These are phyloP conservation scores for Tricholoma flavovirens DNA, from an alignment of 768 basidiomycete genomes.

Conservation along the genomic window DNA sequence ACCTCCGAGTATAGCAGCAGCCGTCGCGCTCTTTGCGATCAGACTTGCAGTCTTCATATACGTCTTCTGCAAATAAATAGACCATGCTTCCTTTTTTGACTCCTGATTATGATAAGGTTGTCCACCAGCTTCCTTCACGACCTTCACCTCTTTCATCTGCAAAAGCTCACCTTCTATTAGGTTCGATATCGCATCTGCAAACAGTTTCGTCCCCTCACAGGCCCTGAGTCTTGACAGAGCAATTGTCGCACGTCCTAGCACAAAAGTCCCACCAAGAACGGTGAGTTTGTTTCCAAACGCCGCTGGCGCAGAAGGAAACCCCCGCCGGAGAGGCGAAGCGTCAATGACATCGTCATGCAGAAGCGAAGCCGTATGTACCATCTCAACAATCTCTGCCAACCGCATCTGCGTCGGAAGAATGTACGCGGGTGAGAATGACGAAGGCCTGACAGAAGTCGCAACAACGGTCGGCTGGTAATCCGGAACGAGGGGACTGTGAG, in stretches of 20 bases:
- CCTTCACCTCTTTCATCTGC: slow-evolving; percentile 60
- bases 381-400: slow-evolving; percentile 92
- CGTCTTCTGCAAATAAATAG: slow-evolving; percentile 84
- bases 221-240: slow-evolving; percentile 77
- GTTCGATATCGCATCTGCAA: slow-evolving; percentile 80
- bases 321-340: slow-evolving; percentile 69
- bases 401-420: slow-evolving; percentile 84
- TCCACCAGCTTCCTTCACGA: slow-evolving; percentile 20
- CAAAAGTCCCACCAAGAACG: slow-evolving; percentile 85
- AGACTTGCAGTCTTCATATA: slow-evolving; percentile 92
- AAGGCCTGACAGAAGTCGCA: slow-evolving; percentile 8
- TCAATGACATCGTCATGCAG: slow-evolving; percentile 96
- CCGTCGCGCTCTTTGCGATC: slow-evolving; percentile 87
- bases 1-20: slow-evolving; percentile 84
- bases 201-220: slow-evolving; percentile 80
- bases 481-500: slow-evolving; percentile 22
- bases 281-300: slow-evolving; percentile 85
- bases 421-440: slow-evolving; percentile 16
- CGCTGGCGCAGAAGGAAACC: slow-evolving; percentile 73
- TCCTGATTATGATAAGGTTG: slow-evolving; percentile 2
- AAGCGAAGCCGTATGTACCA: slow-evolving; percentile 93
- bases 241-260: slow-evolving; percentile 79
- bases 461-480: slow-evolving; percentile 16
- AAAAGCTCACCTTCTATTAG: slow-evolving; percentile 92
- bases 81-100: slow-evolving; percentile 51